Evolutionary conservation across 2,329 filamentous ascomycete genomes (phyloP), one percentile per base, ranked within the genome.

Genomic region (Pezicula carpinea): DNA sequence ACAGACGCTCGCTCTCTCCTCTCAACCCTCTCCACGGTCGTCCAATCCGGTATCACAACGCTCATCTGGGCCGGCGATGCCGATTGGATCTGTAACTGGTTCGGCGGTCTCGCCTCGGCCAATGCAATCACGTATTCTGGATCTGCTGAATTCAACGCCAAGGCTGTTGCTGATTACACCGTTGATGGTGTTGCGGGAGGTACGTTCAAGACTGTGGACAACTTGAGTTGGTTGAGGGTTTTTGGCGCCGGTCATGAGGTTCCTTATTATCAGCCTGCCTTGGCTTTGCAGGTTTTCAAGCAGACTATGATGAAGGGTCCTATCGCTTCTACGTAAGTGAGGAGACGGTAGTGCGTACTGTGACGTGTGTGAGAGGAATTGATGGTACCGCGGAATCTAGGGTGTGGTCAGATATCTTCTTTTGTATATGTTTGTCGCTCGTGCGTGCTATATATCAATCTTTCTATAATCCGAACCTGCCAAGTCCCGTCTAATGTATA

Each of bases 51-150:
- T 2, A 68, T 79, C 26, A 67, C 65, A 18, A 71, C 75, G 1
- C 55, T 79, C 2, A 62, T 79, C 36, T 80, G 75, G 75, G 75
- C 76, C 0, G 77, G 77, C 29, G 77, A 80, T 46, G 70, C 76
- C 3, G 77, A 82, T 54, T 80, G 70, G 64, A 76, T 79, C 44
- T 80, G 76, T 55, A 81, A 80, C 61, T 80, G 76, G 72, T 63
- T 73, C 23, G 77, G 77, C n/a, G 70, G 67, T 26, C 65, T 74
- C 5, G 66, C 61, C 10, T 70, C 70, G 2, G 70, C 73, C 1
- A 66, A 79, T 29, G 65, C 66, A 0, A 64, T 80, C 19, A 61
- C 66, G 11, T 79, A 69, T 56, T 49, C 62, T 1, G 67, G 64
- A 2, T 59, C 66, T 6, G 49, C 64, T 0, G 60, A 66, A 3